Evolutionary conservation across 2,329 filamentous ascomycete species (phyloP).

Genomic region (Penicillium sp.): DNA sequence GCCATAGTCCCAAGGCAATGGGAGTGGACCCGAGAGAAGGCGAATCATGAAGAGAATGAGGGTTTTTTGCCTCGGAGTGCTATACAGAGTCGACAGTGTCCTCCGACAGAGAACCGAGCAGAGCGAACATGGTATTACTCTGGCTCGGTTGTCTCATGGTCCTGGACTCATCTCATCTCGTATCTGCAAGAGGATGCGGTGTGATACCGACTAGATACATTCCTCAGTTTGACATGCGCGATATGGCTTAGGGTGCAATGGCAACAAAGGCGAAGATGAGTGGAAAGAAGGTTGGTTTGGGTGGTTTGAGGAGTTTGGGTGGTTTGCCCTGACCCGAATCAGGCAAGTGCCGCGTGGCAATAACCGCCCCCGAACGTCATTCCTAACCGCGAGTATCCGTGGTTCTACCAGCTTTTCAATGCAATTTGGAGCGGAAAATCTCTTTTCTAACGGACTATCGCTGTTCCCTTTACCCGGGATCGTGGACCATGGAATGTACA

Average conservation of each 20-base stretch:
- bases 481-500: conserved; percentile 1
- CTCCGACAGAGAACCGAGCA: neutral
- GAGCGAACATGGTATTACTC: neutral
- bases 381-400: conserved; percentile 10
- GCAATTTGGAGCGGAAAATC: neutral
- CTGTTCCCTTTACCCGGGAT: neutral
- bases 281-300: neutral
- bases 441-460: neutral
- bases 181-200: neutral
- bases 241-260: neutral
- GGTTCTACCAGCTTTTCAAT: conserved; percentile 3
- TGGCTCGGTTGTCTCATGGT: no score
- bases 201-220: neutral
- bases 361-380: conserved; percentile 15
- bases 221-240: neutral
- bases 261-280: neutral
- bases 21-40: conserved; percentile 4
- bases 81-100: neutral
- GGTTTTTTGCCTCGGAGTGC: neutral
- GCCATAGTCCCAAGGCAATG: conserved; percentile 15
- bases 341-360: conserved; percentile 7
- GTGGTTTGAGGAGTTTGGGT: neutral
- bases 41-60: conserved; percentile 11
- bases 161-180: no score
- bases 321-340: neutral